A percentile compares a stretch with the other conserved stretches of the same genome.
Evolutionary conservation across 108 stramenopile genomes (phyloP).

Genomic region (Asterionellopsis glacialis): DNA sequence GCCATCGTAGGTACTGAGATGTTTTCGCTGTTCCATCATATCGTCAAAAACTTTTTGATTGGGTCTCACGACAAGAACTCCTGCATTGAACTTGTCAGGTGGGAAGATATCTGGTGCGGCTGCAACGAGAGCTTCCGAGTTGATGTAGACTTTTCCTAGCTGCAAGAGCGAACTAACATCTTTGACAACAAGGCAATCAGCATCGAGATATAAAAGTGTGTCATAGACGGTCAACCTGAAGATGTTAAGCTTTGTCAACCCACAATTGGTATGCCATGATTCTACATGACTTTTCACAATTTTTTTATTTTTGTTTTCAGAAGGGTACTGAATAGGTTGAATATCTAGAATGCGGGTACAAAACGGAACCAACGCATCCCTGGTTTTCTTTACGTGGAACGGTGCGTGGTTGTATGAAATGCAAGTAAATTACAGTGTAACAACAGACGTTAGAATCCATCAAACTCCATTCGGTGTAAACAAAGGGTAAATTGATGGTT

Average conservation of each 20-base stretch:
- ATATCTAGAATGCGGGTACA: constrained; percentile 36
- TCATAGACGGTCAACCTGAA: constrained; percentile 61
- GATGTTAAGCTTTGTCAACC: constrained; percentile 49
- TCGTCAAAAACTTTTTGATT: constrained; percentile 34
- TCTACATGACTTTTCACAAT: neutral
- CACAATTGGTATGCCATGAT: constrained; percentile 30
- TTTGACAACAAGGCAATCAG: constrained; percentile 67
- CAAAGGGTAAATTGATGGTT: too few species aligned
- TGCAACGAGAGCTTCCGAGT: constrained; percentile 61
- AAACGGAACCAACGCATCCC: constrained; percentile 17
- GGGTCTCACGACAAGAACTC: constrained; percentile 85
- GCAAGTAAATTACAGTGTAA: too few species aligned
- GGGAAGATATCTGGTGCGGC: constrained; percentile 87
- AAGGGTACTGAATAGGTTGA: constrained; percentile 24
- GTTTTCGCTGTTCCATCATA: constrained; percentile 29
- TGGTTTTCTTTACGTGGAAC: neutral
- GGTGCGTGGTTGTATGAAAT: too few species aligned
- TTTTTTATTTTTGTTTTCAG: neutral
- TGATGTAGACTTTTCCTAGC: constrained; percentile 27
- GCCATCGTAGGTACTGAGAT: constrained; percentile 62
- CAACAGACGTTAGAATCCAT: too few species aligned
- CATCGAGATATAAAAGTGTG: constrained; percentile 79
- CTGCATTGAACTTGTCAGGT: constrained; percentile 85
- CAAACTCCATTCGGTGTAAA: too few species aligned
- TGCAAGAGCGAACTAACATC: constrained; percentile 56